Percentiles rank a stretch among this genome's conserved stretches.
These are phyloP conservation scores for Anacardium occidentale DNA, from an alignment of 345 rosid genomes.

Conservation along the genomic window DNA sequence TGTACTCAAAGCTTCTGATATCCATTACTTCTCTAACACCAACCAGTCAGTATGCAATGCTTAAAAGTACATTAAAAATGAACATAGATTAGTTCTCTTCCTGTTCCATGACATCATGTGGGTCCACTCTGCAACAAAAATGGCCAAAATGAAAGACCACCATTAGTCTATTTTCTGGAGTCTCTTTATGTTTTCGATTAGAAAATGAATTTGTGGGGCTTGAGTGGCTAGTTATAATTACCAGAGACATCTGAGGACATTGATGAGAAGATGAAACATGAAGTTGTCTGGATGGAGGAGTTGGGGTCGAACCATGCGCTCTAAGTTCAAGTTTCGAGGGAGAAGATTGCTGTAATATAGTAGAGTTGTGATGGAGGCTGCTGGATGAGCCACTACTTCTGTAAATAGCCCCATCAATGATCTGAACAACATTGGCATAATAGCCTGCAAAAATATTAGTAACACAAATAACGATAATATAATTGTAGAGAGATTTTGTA, in stretches of 20 bases:
- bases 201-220: too few relatives aligned
- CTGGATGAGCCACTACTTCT: slow-evolving; percentile 24
- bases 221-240: slow-evolving; percentile 6
- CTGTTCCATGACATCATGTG: background rate
- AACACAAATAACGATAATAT: background rate
- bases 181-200: too few relatives aligned
- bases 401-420: slow-evolving; percentile 27
- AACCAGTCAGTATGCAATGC: too few relatives aligned
- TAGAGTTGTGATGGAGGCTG: slow-evolving; percentile 31
- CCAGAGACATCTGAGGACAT: slow-evolving; percentile 44
- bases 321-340: slow-evolving; percentile 39
- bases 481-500: background rate
- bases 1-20: too few relatives aligned
- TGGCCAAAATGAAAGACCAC: background rate
- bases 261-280: slow-evolving; percentile 37
- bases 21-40: too few relatives aligned
- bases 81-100: too few relatives aligned
- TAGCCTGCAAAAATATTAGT: slow-evolving; percentile 13
- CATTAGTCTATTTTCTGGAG: background rate
- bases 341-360: slow-evolving; percentile 37
- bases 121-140: background rate
- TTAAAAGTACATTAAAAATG: too few relatives aligned
- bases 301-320: slow-evolving; percentile 39
- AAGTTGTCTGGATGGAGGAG: slow-evolving; percentile 28
- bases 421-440: slow-evolving; percentile 26